phyloP scores from a whole-genome alignment of 192 early-diverging fungal genomes.

The Allomyces javanicus region DNA sequence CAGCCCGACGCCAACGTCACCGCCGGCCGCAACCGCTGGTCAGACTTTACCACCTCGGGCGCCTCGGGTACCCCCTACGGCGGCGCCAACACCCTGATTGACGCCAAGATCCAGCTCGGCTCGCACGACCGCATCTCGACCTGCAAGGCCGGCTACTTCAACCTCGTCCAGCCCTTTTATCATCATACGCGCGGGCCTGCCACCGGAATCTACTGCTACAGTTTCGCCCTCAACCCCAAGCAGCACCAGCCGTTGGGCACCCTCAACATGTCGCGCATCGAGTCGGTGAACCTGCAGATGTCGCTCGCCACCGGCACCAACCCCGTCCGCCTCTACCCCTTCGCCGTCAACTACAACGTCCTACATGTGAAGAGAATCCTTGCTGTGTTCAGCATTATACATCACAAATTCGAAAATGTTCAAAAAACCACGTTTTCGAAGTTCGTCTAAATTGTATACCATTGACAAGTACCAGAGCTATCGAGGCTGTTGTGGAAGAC shows the following conservation, averaged over 20 bases:
- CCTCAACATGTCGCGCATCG: not conserved
- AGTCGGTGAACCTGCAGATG: not conserved
- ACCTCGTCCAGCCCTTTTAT: not conserved
- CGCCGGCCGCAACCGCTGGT: not conserved
- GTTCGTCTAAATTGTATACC: too few relatives aligned
- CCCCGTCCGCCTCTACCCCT: not conserved
- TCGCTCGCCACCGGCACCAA: not conserved
- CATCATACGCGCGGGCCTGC: not conserved
- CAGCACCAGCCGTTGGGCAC: constrained; percentile 1
- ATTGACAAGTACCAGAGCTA: too few relatives aligned
- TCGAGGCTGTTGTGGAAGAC: too few relatives aligned
- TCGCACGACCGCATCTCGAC: constrained; percentile 1
- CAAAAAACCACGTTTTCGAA: too few relatives aligned
- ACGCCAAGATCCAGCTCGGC: constrained; percentile 1
- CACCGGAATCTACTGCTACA: not conserved
- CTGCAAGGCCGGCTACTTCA: not conserved
- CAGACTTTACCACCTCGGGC: constrained; percentile 1
- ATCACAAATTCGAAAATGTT: too few relatives aligned
- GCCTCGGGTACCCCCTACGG: not conserved
- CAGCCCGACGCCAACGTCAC: not conserved
- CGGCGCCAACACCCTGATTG: not conserved
- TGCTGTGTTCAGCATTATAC: too few relatives aligned
- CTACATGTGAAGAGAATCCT: not conserved
- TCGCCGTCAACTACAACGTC: not conserved
- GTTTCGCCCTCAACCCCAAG: constrained; percentile 1